Base-by-base conservation (phyloP, 257 asterid species). In the Nyctanthes arbortristis region DNA sequence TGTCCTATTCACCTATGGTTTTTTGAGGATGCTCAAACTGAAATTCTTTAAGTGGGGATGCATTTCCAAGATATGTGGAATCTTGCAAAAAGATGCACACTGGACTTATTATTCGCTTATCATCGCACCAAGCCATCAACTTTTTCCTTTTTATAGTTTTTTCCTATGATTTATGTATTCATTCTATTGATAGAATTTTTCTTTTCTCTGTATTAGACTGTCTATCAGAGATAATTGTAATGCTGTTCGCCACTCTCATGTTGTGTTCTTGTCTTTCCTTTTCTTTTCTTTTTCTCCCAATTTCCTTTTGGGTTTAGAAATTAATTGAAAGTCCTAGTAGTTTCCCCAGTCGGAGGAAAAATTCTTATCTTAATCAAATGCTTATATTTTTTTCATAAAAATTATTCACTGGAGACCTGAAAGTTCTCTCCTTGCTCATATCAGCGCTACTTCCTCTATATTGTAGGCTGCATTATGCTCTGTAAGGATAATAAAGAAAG, bases 401-500 rank as follows among this genome's bases (percentile, higher is more conserved):
- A 58, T 32, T 40, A 24, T 52, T 52, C 31, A 22, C 5, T 16
- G 33, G 61, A 71, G 32, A 31, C 62, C 60, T 28, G 35, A 65
- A 40, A 57, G 33, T 24, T 66, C 27, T 67, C 31, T 71, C 63
- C 45, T 70, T 66, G 47, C 74, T 52, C 60, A 18, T 22, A 24
- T 11, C 67, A 57, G 64, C 37, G 68, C 58, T 49, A 13, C 56
- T 58, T 73, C 67, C 45, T 34, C 16, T 8, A 11, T 18, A 34
- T 16, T 62, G 66, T 24, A 62, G 66, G 49, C 45, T 3, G 66
- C 45, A 20, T 81, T 94, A 77, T 94, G 99, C 84, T 76, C 96
- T 49, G 84, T 89, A 75, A 88, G 99, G 86, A 91, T 94, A 76
- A 85, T 91, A 80, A 89, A 74, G 87, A 94, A 94, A 87, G 99